Evolutionary conservation across 768 basidiomycete species (phyloP).

Genomic region (Hortiboletus campestris): DNA sequence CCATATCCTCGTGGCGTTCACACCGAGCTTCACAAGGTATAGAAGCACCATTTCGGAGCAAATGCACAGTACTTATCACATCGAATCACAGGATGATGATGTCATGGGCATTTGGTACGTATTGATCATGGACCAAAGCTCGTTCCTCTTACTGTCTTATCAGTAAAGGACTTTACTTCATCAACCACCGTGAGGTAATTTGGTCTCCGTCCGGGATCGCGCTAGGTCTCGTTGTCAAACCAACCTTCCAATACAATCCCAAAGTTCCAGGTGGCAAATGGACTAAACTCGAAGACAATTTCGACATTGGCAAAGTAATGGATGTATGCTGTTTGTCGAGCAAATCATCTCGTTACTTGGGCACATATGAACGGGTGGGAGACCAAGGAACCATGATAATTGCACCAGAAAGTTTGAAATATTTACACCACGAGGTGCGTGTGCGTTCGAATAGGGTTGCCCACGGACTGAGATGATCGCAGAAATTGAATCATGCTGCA

Average conservation of each 20-base stretch:
- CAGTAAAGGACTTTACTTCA: constrained; percentile 13
- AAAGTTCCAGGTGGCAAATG: constrained; percentile 15
- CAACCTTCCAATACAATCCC: constrained; percentile 27
- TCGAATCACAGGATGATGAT: constrained; percentile 8
- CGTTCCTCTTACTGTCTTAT: not conserved
- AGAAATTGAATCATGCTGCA: constrained; percentile 22
- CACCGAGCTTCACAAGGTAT: constrained; percentile 18
- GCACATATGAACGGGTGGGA: constrained; percentile 27
- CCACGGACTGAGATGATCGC: not conserved
- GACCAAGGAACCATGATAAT: constrained; percentile 11
- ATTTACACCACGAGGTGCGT: constrained; percentile 12
- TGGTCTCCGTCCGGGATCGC: constrained; percentile 25
- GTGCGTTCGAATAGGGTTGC: not conserved
- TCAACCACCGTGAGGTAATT: constrained; percentile 17
- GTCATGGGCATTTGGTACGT: constrained; percentile 8
- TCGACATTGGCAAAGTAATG: constrained; percentile 15
- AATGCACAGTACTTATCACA: not conserved
- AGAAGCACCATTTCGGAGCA: not conserved
- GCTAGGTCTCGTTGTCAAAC: constrained; percentile 26
- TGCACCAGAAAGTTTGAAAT: constrained; percentile 7
- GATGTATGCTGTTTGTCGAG: constrained; percentile 17
- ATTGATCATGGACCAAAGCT: not conserved
- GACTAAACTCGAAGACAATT: constrained; percentile 8
- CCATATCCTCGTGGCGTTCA: not conserved
- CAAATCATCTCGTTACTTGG: constrained; percentile 19